Evolutionary conservation across 192 early-diverging fungal genomes (phyloP).

Genomic region (Coemansia sp.): DNA sequence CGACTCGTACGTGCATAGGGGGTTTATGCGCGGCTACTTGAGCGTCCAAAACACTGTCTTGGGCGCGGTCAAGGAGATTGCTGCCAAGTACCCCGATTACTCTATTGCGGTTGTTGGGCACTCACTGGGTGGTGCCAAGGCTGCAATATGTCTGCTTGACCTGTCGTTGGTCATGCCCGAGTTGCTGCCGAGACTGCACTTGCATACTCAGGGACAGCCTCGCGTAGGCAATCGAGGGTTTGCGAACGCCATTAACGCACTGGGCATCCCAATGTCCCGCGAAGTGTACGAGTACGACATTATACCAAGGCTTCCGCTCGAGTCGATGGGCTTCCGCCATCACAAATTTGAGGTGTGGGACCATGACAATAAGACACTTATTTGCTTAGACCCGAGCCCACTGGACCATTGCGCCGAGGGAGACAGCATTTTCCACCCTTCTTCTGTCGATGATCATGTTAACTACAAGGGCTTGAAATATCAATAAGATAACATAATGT

Average conservation of each 20-base stretch:
- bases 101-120: constrained; percentile 43
- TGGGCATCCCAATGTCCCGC: constrained; percentile 28
- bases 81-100: constrained; percentile 36
- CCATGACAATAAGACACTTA: constrained; percentile 22
- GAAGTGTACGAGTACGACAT: constrained; percentile 47
- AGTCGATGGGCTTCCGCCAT: constrained; percentile 36
- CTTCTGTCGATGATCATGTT: constrained; percentile 23
- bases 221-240: constrained; percentile 48
- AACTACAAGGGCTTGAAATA: constrained; percentile 40
- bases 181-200: constrained; percentile 11
- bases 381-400: constrained; percentile 17
- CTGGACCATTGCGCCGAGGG: constrained; percentile 21
- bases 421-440: constrained; percentile 9
- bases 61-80: constrained; percentile 5
- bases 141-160: constrained; percentile 35
- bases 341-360: constrained; percentile 42
- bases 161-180: constrained; percentile 22
- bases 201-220: constrained; percentile 51
- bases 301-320: constrained; percentile 30
- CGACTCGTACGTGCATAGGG: constrained; percentile 43
- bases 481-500: not conserved
- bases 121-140: constrained; percentile 49
- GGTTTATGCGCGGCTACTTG: constrained; percentile 46
- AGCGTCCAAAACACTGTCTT: constrained; percentile 19
- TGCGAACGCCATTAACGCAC: constrained; percentile 26